Base-by-base conservation (phyloP, 331 rosid species). In the Quercus lobata region DNA sequence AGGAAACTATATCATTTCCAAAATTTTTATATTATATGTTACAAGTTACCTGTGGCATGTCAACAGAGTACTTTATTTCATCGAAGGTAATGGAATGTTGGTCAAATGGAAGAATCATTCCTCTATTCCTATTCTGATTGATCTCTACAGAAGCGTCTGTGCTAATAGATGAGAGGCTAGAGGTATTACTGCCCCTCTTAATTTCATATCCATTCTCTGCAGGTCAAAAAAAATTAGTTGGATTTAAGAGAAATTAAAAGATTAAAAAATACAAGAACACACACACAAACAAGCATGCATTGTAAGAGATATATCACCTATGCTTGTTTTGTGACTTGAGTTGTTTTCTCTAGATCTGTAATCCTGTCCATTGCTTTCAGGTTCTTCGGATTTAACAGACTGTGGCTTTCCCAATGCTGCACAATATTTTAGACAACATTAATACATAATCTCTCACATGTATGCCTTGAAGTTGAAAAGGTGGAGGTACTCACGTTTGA, bases 41-140 rank as follows among this genome's bases (percentile, higher is more conserved):
- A 12, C 41, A 25, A 27, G 56, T 56, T 73, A 86, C 91, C 89
- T 68, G 57, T 10, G 91, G 91, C 91, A 86, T 88, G 86, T 86
- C 91, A 22, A 88, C 89, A 4, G 89, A 85, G 89, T 88, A 88
- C 6, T 63, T 62, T 57, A 88, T 76, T 46, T 88, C 84, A 35
- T 86, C 85, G 54, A 88, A 88, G 58, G 81, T 71, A 56, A 85
- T 76, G 49, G 88, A 70, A 81, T 86, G 81, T 54, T 78, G 86
- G 60, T 83, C 88, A 79, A 88, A 88, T 61, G 91, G 89, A 81
- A 88, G 89, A 81, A 81, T 56, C 89, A 83, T 86, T 79, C 91
- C 91, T 49, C 58, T 81, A 78, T 73, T 83, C 65, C 29, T 75
- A 16, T 19, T 56, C 21, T 14, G 27, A 78, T 18, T 73, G 32